Base-by-base conservation (phyloP, 2,329 filamentous ascomycete genomes). In the Verticillium klebahnii region DNA sequence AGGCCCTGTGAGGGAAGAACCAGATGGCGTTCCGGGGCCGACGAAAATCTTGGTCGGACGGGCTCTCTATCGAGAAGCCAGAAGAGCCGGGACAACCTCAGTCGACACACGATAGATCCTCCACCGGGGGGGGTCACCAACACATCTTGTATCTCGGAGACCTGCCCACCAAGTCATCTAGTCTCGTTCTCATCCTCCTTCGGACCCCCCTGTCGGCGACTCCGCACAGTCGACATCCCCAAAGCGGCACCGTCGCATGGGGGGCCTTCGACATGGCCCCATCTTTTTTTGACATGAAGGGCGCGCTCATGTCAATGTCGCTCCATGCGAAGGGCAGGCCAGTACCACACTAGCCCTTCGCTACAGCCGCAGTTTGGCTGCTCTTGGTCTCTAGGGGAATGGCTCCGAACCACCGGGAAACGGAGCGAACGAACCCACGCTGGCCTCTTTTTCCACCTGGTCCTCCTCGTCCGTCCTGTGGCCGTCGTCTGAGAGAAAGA, bases 371-470 rank as follows among this genome's bases (percentile, higher is more conserved):
- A 11, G n/a, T 23, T 29, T 50, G 40, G 40, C 19, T 50, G 40
- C 1, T 23, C 40, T 50, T 50, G 40, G 40, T 50, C 40, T 25
- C 19, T 23, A 23, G 31, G 36, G 40, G 57, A 58, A 58, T 19
- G 57, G 40, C 57, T 58, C 57, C 57, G 57, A 58, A 58, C 25
- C 57, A 58, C 37, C 37, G 39, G 25, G 57, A 58, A 58, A 5
- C 37, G 36, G 57, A 58, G 23, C 34, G 56, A 58, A 58, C 56
- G 34, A 36, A 23, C 36, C 19, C 56, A 32, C 32, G 12, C 31
- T 56, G 25, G 25, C 32, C 25, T 11, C 8, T 50, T 25, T 50
- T 50, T 11, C 40, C 7, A 25, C n/a, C 40, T 25, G 15, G 8
- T 45, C 39, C 14, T 45, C 39, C 14, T 45, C 39, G n/a, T 45